phyloP scores from a whole-genome alignment of 2,329 filamentous ascomycete species.

The Clonostachys rhizophaga region DNA sequence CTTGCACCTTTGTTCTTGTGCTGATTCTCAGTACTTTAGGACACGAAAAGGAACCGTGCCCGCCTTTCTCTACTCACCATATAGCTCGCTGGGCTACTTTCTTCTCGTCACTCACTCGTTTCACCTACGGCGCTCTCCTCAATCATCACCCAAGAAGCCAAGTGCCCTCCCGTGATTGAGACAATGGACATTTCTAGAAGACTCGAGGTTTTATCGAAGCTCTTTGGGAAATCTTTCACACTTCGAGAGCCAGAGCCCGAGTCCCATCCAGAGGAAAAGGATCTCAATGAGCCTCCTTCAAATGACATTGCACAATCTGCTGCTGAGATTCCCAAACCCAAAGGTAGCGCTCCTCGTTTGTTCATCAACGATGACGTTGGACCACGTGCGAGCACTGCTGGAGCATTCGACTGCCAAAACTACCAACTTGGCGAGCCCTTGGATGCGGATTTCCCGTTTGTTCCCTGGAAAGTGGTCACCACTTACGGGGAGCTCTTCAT shows the following conservation, averaged over 20 bases:
- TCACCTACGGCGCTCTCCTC: too few relatives aligned
- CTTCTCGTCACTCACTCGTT: too few relatives aligned
- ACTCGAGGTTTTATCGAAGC: neutral
- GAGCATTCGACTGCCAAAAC: slow-evolving; percentile 10
- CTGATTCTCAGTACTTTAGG: too few relatives aligned
- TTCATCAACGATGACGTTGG: neutral
- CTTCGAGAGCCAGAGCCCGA: neutral
- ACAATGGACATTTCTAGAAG: neutral
- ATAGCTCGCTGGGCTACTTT: too few relatives aligned
- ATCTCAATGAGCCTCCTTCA: too few relatives aligned
- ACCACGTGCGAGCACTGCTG: neutral
- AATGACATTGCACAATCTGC: too few relatives aligned
- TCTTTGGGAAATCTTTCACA: neutral
- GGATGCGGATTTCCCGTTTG: slow-evolving; percentile 27
- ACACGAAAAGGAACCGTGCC: too few relatives aligned
- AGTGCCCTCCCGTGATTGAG: neutral
- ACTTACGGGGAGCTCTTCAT: slow-evolving; percentile 58
- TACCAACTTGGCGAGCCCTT: slow-evolving; percentile 16
- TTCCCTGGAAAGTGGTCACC: slow-evolving; percentile 46
- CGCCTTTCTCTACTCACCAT: too few relatives aligned
- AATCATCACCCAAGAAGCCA: neutral
- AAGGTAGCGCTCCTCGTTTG: neutral
- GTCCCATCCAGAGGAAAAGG: too few relatives aligned
- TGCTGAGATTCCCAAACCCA: too few relatives aligned
- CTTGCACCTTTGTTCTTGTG: too few relatives aligned